Base-by-base conservation (phyloP, 768 basidiomycete genomes). In the Porpolomopsis calyptriformis region DNA sequence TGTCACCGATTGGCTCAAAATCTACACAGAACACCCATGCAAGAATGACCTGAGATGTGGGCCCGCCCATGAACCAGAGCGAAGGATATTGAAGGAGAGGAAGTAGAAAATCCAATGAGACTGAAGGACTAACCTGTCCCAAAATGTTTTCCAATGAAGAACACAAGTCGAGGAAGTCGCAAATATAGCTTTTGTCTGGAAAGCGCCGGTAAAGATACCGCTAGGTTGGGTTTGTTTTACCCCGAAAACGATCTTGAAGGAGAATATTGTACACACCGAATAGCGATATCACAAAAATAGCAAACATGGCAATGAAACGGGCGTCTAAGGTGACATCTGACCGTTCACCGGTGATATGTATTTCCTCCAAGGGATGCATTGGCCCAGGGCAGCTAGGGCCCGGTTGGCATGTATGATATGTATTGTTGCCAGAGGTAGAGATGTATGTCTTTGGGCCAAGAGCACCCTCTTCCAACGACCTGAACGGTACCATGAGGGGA, bases 121-220 rank as follows among this genome's bases (percentile, higher is more conserved):
- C 19, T 31, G 18, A n/a, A 43, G 34, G 76, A 33, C 42, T 29
- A 2, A 43, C 80, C 77, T 11, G 87, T 89, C 27, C 87, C 87
- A 53, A 89, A 88, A 57, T 90, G 87, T 55, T 88, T 90, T 31
- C 83, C 85, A n/a, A 86, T 68, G 61, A 90, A 89, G 58, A 90
- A 89, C 14, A 82, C 55, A 12, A 84, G 64, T 19, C 71, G 71
- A 1, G 84, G 85, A 53, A 86, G 78, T 43, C 71, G 71, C 18
- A 87, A 54, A 47, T 68, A 68, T 4, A 69, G 66, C 11, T 71
- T 55, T 1, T 68, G 69, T 47, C 73, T 76, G 0, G 85, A 83
- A 20, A 85, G 47, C 1, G 76, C 65, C 0, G 87, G 86, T 50
- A 89, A 82, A 0, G 82, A 82, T 1, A 78, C 80, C n/a, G 86